phyloP scores from a whole-genome alignment of 2,329 filamentous ascomycete genomes.

The Scytalidium lignicola region DNA sequence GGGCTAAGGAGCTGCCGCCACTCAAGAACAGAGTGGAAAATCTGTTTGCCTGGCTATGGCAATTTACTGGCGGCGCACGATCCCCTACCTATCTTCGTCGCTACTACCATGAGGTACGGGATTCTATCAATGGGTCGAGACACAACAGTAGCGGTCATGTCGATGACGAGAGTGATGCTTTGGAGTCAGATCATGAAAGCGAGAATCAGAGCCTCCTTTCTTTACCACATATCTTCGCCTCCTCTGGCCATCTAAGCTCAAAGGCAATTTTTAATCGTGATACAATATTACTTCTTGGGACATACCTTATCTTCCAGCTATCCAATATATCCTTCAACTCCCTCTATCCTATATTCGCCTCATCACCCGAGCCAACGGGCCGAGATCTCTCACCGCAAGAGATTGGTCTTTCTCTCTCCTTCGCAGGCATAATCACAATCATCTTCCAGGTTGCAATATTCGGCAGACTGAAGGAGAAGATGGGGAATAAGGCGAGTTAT shows the following conservation, averaged over 20 bases:
- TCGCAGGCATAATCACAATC: conserved; percentile 81
- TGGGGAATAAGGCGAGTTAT: conserved; percentile 86
- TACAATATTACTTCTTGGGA: conserved; percentile 73
- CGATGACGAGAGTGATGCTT: conserved; percentile 35
- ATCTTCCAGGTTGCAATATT: conserved; percentile 86
- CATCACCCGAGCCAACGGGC: conserved; percentile 69
- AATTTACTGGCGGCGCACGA: conserved; percentile 53
- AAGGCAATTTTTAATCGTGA: conserved; percentile 70
- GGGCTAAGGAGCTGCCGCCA: conserved; percentile 55
- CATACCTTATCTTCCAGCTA: conserved; percentile 90
- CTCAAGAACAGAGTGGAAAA: conserved; percentile 51
- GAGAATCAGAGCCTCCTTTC: conserved; percentile 24
- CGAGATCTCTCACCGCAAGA: conserved; percentile 69
- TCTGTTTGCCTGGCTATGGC: conserved; percentile 65
- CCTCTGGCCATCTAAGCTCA: conserved; percentile 41
- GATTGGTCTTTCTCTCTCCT: conserved; percentile 79
- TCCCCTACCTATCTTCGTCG: conserved; percentile 54
- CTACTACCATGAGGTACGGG: conserved; percentile 20
- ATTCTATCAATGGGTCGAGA: conserved; percentile 14
- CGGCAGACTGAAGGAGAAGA: conserved; percentile 66
- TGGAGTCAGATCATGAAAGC: conserved; percentile 15
- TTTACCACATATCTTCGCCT: conserved; percentile 33
- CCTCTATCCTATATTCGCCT: conserved; percentile 88
- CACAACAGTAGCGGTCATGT: conserved; percentile 32
- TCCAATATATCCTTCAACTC: conserved; percentile 95